Evolutionary conservation across 2,329 filamentous ascomycete species (phyloP).

Genomic region (Aspergillus floridensis): DNA sequence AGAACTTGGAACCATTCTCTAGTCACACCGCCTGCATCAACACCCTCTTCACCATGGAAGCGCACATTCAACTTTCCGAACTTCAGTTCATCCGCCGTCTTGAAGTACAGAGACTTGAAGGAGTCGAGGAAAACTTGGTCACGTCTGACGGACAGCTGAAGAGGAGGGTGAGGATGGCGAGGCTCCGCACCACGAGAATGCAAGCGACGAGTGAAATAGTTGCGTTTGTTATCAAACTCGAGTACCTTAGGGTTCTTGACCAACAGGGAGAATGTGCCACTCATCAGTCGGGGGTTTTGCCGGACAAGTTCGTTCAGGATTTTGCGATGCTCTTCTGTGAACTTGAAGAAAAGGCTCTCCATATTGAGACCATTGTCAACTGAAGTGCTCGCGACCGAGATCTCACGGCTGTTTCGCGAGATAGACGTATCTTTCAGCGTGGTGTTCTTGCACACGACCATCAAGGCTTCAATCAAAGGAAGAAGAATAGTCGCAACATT

Average conservation of each 20-base stretch:
- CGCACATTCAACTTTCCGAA: slow-evolving; percentile 97
- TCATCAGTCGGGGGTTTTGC: slow-evolving; percentile 97
- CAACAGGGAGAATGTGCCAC: slow-evolving; percentile 89
- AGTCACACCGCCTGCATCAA: slow-evolving; percentile 95
- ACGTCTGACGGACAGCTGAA: slow-evolving; percentile 86
- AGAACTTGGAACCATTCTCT: slow-evolving; percentile 99
- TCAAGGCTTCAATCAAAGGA: slow-evolving; percentile 90
- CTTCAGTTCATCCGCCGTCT: slow-evolving; percentile 94
- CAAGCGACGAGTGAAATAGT: slow-evolving; percentile 94
- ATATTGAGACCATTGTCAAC: slow-evolving; percentile 69
- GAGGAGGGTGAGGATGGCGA: slow-evolving; percentile 69
- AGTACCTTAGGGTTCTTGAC: slow-evolving; percentile 99
- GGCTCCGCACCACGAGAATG: slow-evolving; percentile 70
- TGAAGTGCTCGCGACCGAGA: slow-evolving; percentile 70
- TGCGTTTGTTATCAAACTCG: slow-evolving; percentile 99
- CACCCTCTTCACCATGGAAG: slow-evolving; percentile 95
- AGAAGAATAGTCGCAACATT: slow-evolving; percentile 95
- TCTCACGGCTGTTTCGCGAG: slow-evolving; percentile 59
- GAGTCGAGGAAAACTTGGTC: slow-evolving; percentile 98
- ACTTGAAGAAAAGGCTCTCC: slow-evolving; percentile 90
- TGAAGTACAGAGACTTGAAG: slow-evolving; percentile 97
- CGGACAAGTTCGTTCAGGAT: slow-evolving; percentile 97
- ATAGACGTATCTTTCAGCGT: slow-evolving; percentile 67
- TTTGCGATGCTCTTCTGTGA: slow-evolving; percentile 95
- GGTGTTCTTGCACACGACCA: slow-evolving; percentile 99